Evolutionary conservation across 805 yeast genomes (phyloP).

Genomic region (Cyberlindnera saturnus): DNA sequence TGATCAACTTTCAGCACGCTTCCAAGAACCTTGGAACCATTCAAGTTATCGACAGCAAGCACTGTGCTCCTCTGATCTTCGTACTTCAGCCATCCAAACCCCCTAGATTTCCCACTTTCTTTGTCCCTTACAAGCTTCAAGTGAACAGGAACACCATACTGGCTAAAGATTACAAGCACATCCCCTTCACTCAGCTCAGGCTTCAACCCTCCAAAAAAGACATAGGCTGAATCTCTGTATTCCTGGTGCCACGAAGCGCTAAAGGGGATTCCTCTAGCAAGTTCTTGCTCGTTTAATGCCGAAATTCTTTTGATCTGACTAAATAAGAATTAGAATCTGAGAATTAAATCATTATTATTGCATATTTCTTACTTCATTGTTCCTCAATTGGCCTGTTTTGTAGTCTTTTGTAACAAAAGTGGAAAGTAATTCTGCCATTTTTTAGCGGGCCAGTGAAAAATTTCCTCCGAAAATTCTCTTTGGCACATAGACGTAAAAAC

Average conservation of each 20-base stretch:
- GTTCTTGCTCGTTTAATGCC: slow-evolving; percentile 59
- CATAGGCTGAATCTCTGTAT: slow-evolving; percentile 66
- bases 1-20: slow-evolving; percentile 62
- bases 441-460: too few relatives aligned
- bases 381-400: neutral
- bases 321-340: neutral
- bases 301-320: slow-evolving; percentile 31
- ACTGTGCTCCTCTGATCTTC: slow-evolving; percentile 76
- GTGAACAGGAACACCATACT: slow-evolving; percentile 82
- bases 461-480: too few relatives aligned
- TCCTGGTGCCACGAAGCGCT: slow-evolving; percentile 89
- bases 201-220: slow-evolving; percentile 71
- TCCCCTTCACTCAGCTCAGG: slow-evolving; percentile 66
- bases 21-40: slow-evolving; percentile 56
- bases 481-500: too few relatives aligned
- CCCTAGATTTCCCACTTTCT: slow-evolving; percentile 58
- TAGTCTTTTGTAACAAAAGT: neutral
- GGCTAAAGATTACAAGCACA: slow-evolving; percentile 72
- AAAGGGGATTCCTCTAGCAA: slow-evolving; percentile 50
- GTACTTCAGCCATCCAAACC: slow-evolving; percentile 79
- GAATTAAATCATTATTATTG: too few relatives aligned
- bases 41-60: slow-evolving; percentile 83
- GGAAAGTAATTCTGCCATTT: too few relatives aligned
- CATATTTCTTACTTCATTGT: neutral
- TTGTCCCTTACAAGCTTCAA: slow-evolving; percentile 62